Evolutionary conservation across 805 yeast genomes (phyloP), one percentile per base, ranked within the genome.

Genomic region (Metschnikowia kunwiensis): DNA sequence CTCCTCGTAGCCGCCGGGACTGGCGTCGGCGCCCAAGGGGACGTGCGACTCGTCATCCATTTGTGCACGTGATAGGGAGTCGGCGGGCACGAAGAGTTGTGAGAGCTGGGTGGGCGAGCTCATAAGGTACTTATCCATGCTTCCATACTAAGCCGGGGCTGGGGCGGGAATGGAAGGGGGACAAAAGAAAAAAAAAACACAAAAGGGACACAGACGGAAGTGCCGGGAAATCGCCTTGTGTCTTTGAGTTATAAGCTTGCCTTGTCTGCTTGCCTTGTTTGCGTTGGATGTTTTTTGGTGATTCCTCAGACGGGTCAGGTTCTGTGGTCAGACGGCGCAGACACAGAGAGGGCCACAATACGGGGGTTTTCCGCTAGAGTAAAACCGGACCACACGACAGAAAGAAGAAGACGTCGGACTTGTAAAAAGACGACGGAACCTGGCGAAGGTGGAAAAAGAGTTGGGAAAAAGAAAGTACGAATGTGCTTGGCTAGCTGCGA

Each of bases 31-130:
- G n/a, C n/a, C n/a, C n/a, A n/a, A n/a, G n/a, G n/a, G n/a, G n/a
- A n/a, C n/a, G 22, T 29, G 30, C 6, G 29, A 20, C 33, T 33
- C 37, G 16, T 30, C 39, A 9, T 34, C 33, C 24, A 30, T 13
- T 13, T 17, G 29, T 10, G 27, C 12, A 11, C 35, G 40, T 14
- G 28, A 10, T 4, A 21, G 13, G 13, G 32, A 7, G 15, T 37
- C 45, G 22, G 30, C 22, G 36, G 41, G 37, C 24, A 44, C 57
- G 31, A 58, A 57, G 15, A 58, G 59, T 43, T 63, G 66, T 14
- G 63, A 47, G 44, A 59, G 51, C 52, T 57, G 68, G 19, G 65
- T 54, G 18, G 70, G 70, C 24, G 67, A 61, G 49, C 68, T 63
- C 60, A 64, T 54, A 32, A 64, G 57, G 45, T 49, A 64, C 47